Percentiles rank a stretch among this genome's conserved stretches.
Conservation (phyloP, 2,329 filamentous ascomycete genomes). For the Aureobasidium lini region DNA sequence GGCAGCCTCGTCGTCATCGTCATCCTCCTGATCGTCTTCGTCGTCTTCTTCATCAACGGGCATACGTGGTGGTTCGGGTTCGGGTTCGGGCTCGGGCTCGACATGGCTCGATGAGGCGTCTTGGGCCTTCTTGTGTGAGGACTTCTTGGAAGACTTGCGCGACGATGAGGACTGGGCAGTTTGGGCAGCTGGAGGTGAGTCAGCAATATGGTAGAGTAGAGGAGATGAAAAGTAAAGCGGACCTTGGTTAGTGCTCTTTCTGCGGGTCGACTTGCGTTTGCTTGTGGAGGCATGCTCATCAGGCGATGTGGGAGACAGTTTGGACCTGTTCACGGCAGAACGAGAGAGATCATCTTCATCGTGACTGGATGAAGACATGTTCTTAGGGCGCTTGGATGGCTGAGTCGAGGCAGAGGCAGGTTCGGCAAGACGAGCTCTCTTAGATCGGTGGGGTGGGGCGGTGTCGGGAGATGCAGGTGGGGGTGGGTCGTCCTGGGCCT, state of each 20-base stretch:
- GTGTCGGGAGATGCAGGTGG: conserved; percentile 33
- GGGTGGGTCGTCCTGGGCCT: conserved; percentile 40
- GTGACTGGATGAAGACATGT: conserved; percentile 69
- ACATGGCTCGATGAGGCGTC: conserved; percentile 1
- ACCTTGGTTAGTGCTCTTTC: conserved; percentile 53
- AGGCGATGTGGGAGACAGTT: conserved; percentile 57
- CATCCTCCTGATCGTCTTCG: background rate
- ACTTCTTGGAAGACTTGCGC: conserved; percentile 26
- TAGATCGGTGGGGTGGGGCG: conserved; percentile 30
- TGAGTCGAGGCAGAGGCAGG: conserved; percentile 30
- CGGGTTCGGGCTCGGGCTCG: background rate
- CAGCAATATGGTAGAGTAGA: conserved; percentile 7
- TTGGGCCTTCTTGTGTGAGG: conserved; percentile 17
- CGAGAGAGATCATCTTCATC: conserved; percentile 21
- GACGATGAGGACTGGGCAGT: conserved; percentile 21
- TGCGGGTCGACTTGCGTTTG: conserved; percentile 66
- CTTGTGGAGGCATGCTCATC: conserved; percentile 55
- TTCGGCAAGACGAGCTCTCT: conserved; percentile 52
- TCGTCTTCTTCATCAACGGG: background rate
- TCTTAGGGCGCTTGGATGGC: conserved; percentile 36
- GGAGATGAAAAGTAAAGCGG: conserved; percentile 10
- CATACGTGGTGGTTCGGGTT: background rate
- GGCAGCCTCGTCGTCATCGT: conserved; percentile 23
- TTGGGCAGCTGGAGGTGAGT: conserved; percentile 30
- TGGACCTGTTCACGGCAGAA: conserved; percentile 29